Conservation (phyloP, 352 stramenopile genomes). For the Pythium aristosporum region DNA sequence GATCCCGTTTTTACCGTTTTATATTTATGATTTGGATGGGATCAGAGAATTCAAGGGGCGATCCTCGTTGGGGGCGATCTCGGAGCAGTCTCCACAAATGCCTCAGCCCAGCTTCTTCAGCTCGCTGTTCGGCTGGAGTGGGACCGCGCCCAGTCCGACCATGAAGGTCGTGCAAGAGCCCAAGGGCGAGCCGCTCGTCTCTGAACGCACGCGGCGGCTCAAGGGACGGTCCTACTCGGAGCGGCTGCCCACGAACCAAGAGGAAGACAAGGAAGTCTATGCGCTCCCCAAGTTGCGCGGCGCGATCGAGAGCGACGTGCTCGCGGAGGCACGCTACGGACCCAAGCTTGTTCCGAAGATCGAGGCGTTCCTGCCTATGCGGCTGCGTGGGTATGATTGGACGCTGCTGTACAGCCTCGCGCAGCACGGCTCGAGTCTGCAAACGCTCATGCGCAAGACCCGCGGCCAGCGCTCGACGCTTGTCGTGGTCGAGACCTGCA, state of each 20-base stretch:
- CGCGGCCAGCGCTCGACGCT: slow-evolving; percentile 43
- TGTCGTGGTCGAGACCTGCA: slow-evolving; percentile 60
- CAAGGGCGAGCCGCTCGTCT: background rate
- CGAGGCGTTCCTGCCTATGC: slow-evolving; percentile 48
- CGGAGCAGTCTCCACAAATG: slow-evolving; percentile 14
- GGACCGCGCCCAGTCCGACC: background rate
- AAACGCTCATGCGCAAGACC: slow-evolving; percentile 51
- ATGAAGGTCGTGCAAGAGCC: slow-evolving; percentile 1
- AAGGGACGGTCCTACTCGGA: slow-evolving; percentile 42
- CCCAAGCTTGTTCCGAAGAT: slow-evolving; percentile 59
- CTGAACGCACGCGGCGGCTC: slow-evolving; percentile 1
- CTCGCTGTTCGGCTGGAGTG: slow-evolving; percentile 12
- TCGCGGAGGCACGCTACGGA: slow-evolving; percentile 39
- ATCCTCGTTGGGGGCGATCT: slow-evolving; percentile 13
- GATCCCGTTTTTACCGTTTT: slow-evolving; percentile 13
- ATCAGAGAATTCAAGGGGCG: background rate
- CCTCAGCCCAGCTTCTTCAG: slow-evolving; percentile 16
- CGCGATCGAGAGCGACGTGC: slow-evolving; percentile 39
- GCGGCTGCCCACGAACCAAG: slow-evolving; percentile 27
- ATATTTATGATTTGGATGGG: background rate
- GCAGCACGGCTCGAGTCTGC: slow-evolving; percentile 68
- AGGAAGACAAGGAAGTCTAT: slow-evolving; percentile 34
- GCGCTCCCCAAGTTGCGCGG: slow-evolving; percentile 51
- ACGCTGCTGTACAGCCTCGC: slow-evolving; percentile 57
- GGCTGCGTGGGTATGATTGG: slow-evolving; percentile 64